Percentiles rank a stretch among this genome's conserved stretches.
Evolutionary conservation across 805 yeast genomes (phyloP).

Genomic region (Saccharomycopsis olivae): DNA sequence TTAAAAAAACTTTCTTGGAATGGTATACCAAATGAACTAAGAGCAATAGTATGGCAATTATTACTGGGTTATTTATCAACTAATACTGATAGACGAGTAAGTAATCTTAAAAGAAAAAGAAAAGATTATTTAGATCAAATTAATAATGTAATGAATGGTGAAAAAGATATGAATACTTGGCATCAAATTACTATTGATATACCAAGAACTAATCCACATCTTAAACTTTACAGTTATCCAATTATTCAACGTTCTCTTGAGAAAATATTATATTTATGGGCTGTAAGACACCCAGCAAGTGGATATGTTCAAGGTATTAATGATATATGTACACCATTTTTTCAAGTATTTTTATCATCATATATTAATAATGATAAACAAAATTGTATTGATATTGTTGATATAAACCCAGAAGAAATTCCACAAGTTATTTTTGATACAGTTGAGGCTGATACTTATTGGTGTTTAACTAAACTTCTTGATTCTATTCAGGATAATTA

Average conservation of each 20-base stretch:
- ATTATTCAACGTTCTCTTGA: slow-evolving; percentile 73
- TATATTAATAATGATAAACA: slow-evolving; percentile 34
- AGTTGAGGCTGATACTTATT: slow-evolving; percentile 91
- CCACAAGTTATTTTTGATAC: slow-evolving; percentile 50
- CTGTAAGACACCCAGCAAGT: slow-evolving; percentile 92
- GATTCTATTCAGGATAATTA: slow-evolving; percentile 96
- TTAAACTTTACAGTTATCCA: slow-evolving; percentile 56
- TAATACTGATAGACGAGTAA: slow-evolving; percentile 61
- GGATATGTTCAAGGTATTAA: slow-evolving; percentile 98
- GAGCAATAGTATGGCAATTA: slow-evolving; percentile 85
- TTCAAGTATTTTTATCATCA: slow-evolving; percentile 68
- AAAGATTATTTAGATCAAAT: slow-evolving; percentile 70
- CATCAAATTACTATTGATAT: slow-evolving; percentile 94
- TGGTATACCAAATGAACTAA: slow-evolving; percentile 74
- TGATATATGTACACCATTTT: slow-evolving; percentile 88
- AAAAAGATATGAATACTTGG: slow-evolving; percentile 72
- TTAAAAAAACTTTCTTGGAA: slow-evolving; percentile 83
- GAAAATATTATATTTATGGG: slow-evolving; percentile 83
- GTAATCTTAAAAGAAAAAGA: slow-evolving; percentile 67
- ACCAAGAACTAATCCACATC: slow-evolving; percentile 84
- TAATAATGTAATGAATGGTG: slow-evolving; percentile 36
- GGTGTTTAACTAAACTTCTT: slow-evolving; percentile 86
- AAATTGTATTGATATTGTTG: slow-evolving; percentile 33
- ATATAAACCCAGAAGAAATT: slow-evolving; percentile 46
- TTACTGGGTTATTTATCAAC: slow-evolving; percentile 85